Base-by-base conservation (phyloP, 192 early-diverging fungal species). In the Helicostylum pulchrum region DNA sequence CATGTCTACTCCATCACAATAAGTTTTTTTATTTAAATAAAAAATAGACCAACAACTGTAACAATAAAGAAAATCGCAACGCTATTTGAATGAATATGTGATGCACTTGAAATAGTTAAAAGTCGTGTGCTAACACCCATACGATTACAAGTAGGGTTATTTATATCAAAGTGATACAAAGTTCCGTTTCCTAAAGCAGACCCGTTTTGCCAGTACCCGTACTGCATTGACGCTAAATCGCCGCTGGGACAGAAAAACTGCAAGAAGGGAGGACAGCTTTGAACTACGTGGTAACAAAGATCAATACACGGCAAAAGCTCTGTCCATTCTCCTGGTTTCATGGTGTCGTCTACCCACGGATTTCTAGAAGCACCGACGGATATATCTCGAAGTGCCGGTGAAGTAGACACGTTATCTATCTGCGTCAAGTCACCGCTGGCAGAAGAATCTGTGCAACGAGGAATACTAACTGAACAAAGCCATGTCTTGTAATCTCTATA, bases 291-390 rank as follows among this genome's bases (percentile, higher is more conserved):
- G 66, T 76, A 85, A 31, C 84, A 85, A 9, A 85, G 62, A 61
- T 85, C 79, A 58, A 81, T 72, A 58, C 84, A 85, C 17, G 84
- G 84, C 31, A 81, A 59, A 12, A 83, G 57, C 59, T 85, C 84
- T 4, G 57, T 73, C 70, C 75, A 85, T 21, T 60, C 39, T 4
- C 75, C 73, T 12, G 74, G 74, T 7, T 48, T 36, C 19, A 52
- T 53, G 9, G 65, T 65, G 0, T 21, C 7, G 26, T 72, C 65
- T 0, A 76, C 64, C 74, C 74, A 76, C 5, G 72, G 66, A 39
- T 80, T 73, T 53, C 79, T 62, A 39, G 76, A 63, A 7, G 21
- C 64, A 55, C 44, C 61, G 49, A 55, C 34, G 34, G 64, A 19
- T 62, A 66, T 44, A 52, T 67, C 14, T 44, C 57, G 57, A 46